Evolutionary conservation across 163 green algal genomes (phyloP).

Genomic region (Chlorella variabilis): DNA sequence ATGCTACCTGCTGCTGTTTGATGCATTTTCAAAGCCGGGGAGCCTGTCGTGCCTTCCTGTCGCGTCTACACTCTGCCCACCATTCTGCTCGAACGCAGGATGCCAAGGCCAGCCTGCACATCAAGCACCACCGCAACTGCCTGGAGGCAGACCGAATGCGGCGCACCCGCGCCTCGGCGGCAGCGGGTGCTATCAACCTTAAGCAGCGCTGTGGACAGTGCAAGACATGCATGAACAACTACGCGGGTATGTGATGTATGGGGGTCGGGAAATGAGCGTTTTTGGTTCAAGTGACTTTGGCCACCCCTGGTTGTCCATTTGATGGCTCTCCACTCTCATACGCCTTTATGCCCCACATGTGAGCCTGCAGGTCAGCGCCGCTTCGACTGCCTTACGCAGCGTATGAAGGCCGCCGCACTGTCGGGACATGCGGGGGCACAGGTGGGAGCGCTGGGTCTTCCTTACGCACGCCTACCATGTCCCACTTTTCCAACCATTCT

Average conservation of each 20-base stretch:
- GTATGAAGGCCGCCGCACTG: slow-evolving; percentile 72
- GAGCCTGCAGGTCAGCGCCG: slow-evolving; percentile 41
- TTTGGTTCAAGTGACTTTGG: too few relatives aligned
- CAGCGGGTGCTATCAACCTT: slow-evolving; percentile 55
- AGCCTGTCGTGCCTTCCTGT: neutral
- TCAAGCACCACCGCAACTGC: slow-evolving; percentile 30
- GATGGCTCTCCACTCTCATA: too few relatives aligned
- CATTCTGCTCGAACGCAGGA: slow-evolving; percentile 24
- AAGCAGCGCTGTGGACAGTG: slow-evolving; percentile 64
- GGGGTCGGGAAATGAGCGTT: too few relatives aligned
- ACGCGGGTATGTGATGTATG: slow-evolving; percentile 1
- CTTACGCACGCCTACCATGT: neutral
- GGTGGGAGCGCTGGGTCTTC: neutral
- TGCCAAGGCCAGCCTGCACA: slow-evolving; percentile 31
- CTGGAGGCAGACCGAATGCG: slow-evolving; percentile 49
- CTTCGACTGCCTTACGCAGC: slow-evolving; percentile 74
- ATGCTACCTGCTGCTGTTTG: too few relatives aligned
- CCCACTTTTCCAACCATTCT: neutral
- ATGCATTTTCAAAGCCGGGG: too few relatives aligned
- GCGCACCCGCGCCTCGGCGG: slow-evolving; percentile 50
- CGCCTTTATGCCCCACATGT: too few relatives aligned
- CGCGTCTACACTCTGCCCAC: too few relatives aligned
- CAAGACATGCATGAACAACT: slow-evolving; percentile 61
- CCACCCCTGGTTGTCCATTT: too few relatives aligned
- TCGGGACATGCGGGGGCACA: slow-evolving; percentile 72